Evolutionary conservation across 2,329 filamentous ascomycete genomes (phyloP), one percentile per base, ranked within the genome.

Genomic region (Arthrobotrys sinensis): DNA sequence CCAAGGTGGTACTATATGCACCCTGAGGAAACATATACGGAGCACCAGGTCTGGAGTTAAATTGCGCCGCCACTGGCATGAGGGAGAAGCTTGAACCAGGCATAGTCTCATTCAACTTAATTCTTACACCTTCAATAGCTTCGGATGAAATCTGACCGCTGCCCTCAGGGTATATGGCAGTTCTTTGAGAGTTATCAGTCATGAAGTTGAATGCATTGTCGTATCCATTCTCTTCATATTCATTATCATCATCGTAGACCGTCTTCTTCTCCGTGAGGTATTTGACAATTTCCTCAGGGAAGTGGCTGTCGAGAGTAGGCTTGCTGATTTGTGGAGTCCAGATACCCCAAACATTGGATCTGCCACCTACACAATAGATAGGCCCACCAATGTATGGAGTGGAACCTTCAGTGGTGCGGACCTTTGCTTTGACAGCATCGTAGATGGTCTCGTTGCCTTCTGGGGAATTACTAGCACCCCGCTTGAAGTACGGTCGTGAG

Each of bases 361-460:
- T 32, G 4, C 63, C 63, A 11, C 63, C 63, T 11, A 66, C 19
- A 21, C 63, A 52, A 16, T 66, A 38, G 8, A 66, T 45, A 4
- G 63, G 63, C 5, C 63, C 63, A n/a, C 63, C 63, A 19, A 52
- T 36, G 16, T 52, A 66, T 4, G 63, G 63, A 4, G 45, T 53
- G n/a, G n/a, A 40, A 10, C 36, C 19, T n/a, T 21, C 19, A 14
- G 45, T 48, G 45, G 7, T 11, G 8, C 19, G 45, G 16, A 66
- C 46, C 14, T n/a, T 32, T 7, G 45, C 36, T 28, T 66, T 66
- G n/a, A 66, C 12, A 32, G 28, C 21, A 21, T 21, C 50, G 36
- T 38, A 66, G 24, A 46, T 28, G 8, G 16, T 21, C 2, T 21
- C 10, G 24, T 66, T 38, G 8, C 32, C 16, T 3, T 19, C 50